These are phyloP conservation scores for Pseudonitzschia multiseries DNA, from an alignment of 108 stramenopile genomes.

Conservation along the genomic window DNA sequence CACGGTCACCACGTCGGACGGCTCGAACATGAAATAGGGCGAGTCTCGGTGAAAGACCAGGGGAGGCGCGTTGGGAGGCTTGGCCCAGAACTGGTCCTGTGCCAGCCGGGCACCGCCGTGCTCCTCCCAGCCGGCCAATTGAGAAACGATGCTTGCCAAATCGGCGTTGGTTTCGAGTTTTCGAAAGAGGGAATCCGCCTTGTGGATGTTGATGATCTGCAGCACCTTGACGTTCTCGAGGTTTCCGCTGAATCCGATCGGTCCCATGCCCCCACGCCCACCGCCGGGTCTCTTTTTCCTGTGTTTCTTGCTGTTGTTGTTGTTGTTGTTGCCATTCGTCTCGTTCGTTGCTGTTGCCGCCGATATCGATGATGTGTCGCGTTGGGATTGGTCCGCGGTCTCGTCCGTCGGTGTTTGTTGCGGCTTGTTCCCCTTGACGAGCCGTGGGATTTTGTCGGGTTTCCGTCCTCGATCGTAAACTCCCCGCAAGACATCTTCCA, in stretches of 20 bases:
- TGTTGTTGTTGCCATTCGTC: conserved; percentile 15
- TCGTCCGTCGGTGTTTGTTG: neutral
- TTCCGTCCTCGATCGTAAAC: conserved; percentile 56
- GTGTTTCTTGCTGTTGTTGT: conserved; percentile 1
- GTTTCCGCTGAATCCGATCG: conserved; percentile 52
- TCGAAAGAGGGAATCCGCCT: conserved; percentile 66
- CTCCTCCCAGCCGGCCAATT: conserved; percentile 64
- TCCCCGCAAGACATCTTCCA: conserved; percentile 70
- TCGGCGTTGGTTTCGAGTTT: conserved; percentile 44
- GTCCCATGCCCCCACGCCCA: conserved; percentile 11
- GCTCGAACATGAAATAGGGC: conserved; percentile 84
- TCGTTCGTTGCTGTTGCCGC: conserved; percentile 12
- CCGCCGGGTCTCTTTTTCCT: conserved; percentile 14
- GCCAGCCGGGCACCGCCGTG: conserved; percentile 63
- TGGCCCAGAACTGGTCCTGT: conserved; percentile 88
- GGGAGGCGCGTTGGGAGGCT: conserved; percentile 54
- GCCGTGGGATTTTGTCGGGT: conserved; percentile 69
- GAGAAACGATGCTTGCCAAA: conserved; percentile 61
- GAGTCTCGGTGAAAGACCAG: conserved; percentile 83
- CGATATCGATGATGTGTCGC: neutral
- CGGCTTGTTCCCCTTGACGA: conserved; percentile 38
- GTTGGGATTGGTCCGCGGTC: neutral
- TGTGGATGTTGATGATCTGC: conserved; percentile 86
- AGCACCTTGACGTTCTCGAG: conserved; percentile 55
- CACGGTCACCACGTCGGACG: conserved; percentile 71